Conservation (phyloP, 139 green algal genomes). For the Eudorina sp. region DNA sequence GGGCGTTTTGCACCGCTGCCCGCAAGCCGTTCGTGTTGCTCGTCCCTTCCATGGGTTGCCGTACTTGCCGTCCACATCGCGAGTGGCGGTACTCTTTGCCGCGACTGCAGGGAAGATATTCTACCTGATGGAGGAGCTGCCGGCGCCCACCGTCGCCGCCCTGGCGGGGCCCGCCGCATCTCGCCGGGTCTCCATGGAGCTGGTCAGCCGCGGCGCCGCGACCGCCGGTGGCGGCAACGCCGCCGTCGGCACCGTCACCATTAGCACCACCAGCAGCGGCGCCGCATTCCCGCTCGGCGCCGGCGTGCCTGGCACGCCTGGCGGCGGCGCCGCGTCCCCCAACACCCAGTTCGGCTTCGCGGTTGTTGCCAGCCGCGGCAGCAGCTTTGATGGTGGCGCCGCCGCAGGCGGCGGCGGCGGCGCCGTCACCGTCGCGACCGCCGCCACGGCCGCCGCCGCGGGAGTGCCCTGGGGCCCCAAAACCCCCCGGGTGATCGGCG, state of each 20-base stretch:
- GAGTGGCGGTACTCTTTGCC: too few relatives aligned
- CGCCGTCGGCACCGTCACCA: neutral
- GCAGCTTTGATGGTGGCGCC: neutral
- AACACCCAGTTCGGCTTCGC: neutral
- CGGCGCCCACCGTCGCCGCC: neutral
- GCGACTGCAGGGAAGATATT: constrained; percentile 42
- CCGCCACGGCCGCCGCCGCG: neutral
- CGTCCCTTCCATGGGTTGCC: too few relatives aligned
- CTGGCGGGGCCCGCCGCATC: neutral
- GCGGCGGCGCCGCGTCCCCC: neutral
- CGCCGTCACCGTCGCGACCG: neutral
- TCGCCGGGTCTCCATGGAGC: neutral
- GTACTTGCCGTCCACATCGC: too few relatives aligned
- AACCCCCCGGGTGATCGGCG: too few relatives aligned
- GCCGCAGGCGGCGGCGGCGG: neutral
- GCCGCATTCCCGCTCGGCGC: too few relatives aligned
- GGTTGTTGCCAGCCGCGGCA: neutral
- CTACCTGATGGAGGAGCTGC: constrained; percentile 48
- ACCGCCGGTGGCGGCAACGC: neutral
- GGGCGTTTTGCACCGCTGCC: too few relatives aligned
- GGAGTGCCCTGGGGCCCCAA: neutral
- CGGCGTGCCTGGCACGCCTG: neutral
- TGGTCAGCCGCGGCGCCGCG: too few relatives aligned
- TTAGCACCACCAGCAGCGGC: neutral
- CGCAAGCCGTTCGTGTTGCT: too few relatives aligned